Base-by-base conservation (phyloP, 176 grass and related monocot species). In the Secale cereale region DNA sequence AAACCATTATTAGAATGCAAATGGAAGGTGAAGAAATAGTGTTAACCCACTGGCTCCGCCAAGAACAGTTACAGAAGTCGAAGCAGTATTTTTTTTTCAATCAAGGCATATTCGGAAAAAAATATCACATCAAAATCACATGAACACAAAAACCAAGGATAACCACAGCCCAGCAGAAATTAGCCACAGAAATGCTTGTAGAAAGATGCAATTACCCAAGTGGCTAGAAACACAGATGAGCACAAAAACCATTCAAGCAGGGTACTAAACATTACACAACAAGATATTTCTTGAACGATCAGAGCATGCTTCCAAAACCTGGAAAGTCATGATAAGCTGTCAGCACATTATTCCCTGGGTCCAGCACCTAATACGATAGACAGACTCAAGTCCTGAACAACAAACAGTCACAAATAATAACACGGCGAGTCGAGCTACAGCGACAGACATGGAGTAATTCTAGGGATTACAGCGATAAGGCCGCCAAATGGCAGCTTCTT, bases 311-410 rank as follows among this genome's bases (percentile, higher is more conserved):
- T 83, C 3, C 59, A 80, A 61, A 74, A 46, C 41, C 45, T 31
- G 36, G 41, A 63, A 29, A 77, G 28, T 61, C 84, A 82, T 48
- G 48, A 12, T 30, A 85, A 40, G 70, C 23, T 40, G 35, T 81
- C 63, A 65, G 17, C 36, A 75, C 62, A 69, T 87, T 81, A 91
- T 91, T 91, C 60, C 75, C 60, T 87, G n/a, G 72, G 62, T 84
- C 65, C 36, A 82, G 20, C 27, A 46, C 30, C 67, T 61, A 83
- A 29, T 40, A 79, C 48, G 45, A 70, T 90, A 57, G 29, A 84
- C 76, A 83, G 76, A 68, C 68, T 87, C 80, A 74, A 48, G 76
- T 84, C 50, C 45, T 16, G 74, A 87, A 62, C 79, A 43, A 81
- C 70, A 72, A 46, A 86, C 29, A 68, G 69, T 83, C 70, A 87